Evolutionary conservation across 2,329 filamentous ascomycete species (phyloP).

Genomic region (Fusarium marasasianum): DNA sequence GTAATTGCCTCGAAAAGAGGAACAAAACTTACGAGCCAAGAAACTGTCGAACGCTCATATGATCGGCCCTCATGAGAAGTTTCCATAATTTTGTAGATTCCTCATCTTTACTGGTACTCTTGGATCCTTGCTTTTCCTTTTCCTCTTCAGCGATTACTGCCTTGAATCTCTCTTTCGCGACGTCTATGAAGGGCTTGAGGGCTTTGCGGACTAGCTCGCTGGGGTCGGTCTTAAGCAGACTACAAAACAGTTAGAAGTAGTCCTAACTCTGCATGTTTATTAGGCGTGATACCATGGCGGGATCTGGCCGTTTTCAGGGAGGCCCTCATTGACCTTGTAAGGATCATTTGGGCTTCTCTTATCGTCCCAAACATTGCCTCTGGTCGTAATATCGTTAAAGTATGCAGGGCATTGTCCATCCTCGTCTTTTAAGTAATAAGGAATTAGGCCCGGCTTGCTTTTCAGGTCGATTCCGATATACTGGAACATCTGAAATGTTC

Average conservation of each 20-base stretch:
- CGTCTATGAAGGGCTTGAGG: fast-evolving
- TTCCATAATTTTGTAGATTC: not conserved
- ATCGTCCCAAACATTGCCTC: not conserved
- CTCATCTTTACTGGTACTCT: fast-evolving
- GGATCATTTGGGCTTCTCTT: fast-evolving
- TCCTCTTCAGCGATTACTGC: not conserved
- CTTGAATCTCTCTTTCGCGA: not conserved
- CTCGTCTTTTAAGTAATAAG: not conserved
- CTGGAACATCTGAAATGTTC: not conserved
- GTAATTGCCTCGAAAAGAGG: too few species aligned
- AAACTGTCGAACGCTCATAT: not conserved
- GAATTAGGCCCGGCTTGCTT: not conserved
- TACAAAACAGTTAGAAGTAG: not conserved
- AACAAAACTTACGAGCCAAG: not conserved
- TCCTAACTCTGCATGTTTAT: too few species aligned
- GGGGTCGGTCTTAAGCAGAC: not conserved
- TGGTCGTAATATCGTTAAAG: not conserved
- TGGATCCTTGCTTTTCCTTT: not conserved
- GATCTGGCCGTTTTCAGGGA: not conserved
- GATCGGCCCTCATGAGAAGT: not conserved
- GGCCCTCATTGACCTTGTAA: not conserved
- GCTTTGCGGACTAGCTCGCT: not conserved
- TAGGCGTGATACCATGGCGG: not conserved
- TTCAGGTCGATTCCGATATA: not conserved
- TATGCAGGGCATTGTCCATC: not conserved